These are phyloP conservation scores for Fusarium guadeloupense DNA, from an alignment of 2,329 filamentous ascomycete genomes.

Conservation along the genomic window DNA sequence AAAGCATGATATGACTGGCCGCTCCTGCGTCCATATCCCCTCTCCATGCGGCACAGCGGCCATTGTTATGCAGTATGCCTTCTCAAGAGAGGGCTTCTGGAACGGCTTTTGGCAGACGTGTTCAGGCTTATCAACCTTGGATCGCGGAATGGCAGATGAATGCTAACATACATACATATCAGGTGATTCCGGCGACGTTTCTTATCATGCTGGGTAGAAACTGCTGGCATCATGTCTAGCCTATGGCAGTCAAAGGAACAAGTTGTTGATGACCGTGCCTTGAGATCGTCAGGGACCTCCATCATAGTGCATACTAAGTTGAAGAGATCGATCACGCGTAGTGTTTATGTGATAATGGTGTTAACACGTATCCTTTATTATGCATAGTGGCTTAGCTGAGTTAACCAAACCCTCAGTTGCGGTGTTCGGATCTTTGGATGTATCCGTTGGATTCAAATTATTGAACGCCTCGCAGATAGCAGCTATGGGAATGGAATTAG, in stretches of 20 bases:
- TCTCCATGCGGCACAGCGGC: constrained; percentile 21
- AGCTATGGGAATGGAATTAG: not conserved
- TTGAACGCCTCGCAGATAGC: constrained; percentile 15
- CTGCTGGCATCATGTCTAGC: no score
- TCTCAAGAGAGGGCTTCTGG: constrained; percentile 27
- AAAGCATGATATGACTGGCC: constrained; percentile 32
- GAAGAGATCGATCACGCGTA: no score
- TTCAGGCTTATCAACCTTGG: constrained; percentile 29
- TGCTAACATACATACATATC: constrained; percentile 7
- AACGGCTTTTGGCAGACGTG: constrained; percentile 21
- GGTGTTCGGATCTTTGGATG: not conserved
- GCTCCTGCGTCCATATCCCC: constrained; percentile 23
- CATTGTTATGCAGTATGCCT: constrained; percentile 16
- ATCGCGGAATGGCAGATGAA: constrained; percentile 13
- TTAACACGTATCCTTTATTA: no score
- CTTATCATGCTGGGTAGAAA: no score
- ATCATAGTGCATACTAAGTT: not conserved
- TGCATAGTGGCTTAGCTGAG: constrained; percentile 21
- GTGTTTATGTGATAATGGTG: no score
- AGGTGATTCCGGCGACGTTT: not conserved
- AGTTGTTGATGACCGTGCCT: constrained; percentile 31
- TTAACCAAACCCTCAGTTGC: not conserved
- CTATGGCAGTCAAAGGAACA: not conserved
- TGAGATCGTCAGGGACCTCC: no score
- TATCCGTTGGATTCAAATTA: constrained; percentile 30